A percentile compares a stretch with the other conserved stretches of the same genome.
phyloP scores from a whole-genome alignment of 345 rosid species.

The Eucalyptus erythrocorys region DNA sequence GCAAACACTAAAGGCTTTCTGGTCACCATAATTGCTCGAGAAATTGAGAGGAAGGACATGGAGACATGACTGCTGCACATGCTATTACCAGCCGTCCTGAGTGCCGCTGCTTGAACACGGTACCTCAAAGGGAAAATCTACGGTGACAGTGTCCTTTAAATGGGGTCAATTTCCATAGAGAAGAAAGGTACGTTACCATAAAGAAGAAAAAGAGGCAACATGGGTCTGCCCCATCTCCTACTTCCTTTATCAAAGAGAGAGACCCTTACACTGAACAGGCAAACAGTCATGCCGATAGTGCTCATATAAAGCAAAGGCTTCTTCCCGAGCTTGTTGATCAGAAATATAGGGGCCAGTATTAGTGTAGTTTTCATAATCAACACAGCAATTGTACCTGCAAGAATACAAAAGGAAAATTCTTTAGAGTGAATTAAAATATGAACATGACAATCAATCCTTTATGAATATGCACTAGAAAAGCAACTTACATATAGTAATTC shows the following conservation, averaged over 20 bases:
- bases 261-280: slow-evolving; percentile 31
- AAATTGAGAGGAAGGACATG: slow-evolving; percentile 52
- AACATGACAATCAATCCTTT: background rate
- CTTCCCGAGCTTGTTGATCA: slow-evolving; percentile 46
- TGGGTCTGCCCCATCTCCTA: slow-evolving; percentile 4
- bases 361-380: background rate
- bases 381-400: background rate
- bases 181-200: slow-evolving; percentile 51
- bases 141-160: slow-evolving; percentile 45
- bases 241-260: slow-evolving; percentile 16
- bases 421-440: background rate
- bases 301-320: slow-evolving; percentile 21
- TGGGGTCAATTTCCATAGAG: slow-evolving; percentile 45
- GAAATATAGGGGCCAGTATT: background rate
- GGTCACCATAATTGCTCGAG: slow-evolving; percentile 30
- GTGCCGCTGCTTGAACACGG: slow-evolving; percentile 40
- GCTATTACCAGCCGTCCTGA: slow-evolving; percentile 41
- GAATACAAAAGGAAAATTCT: background rate
- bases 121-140: slow-evolving; percentile 49
- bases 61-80: slow-evolving; percentile 41
- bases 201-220: slow-evolving; percentile 17
- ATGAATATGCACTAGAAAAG: background rate
- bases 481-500: background rate
- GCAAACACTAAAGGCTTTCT: slow-evolving; percentile 43
- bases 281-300: slow-evolving; percentile 43